These are phyloP conservation scores for Dillenia turbinata DNA, from an alignment of 164 flowering plant species.

Conservation along the genomic window DNA sequence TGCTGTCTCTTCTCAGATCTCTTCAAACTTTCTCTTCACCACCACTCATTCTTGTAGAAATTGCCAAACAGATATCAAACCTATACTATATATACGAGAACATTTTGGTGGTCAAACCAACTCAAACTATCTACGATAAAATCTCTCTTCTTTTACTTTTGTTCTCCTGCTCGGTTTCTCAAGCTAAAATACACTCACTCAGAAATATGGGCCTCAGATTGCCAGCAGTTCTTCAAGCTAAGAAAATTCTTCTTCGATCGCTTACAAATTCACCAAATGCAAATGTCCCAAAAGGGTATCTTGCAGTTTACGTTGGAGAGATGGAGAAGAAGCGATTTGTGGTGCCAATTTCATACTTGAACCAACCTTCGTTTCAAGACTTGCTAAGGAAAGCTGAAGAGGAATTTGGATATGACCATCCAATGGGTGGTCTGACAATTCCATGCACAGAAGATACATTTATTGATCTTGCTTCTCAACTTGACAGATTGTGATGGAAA, in stretches of 20 bases:
- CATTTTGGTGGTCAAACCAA: neutral
- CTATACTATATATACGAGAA: neutral
- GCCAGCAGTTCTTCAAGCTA: slow-evolving; percentile 13
- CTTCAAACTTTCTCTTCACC: no score
- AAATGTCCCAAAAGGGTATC: slow-evolving; percentile 29
- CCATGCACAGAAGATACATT: neutral
- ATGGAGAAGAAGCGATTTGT: slow-evolving; percentile 16
- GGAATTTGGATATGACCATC: slow-evolving; percentile 10
- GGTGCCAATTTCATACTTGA: slow-evolving; percentile 23
- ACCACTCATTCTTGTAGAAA: no score
- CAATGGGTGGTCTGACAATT: slow-evolving; percentile 12
- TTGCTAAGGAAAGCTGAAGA: slow-evolving; percentile 23
- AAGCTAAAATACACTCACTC: neutral
- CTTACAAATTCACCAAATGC: neutral
- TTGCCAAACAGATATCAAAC: no score
- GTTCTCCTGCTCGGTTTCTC: neutral
- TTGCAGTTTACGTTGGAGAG: slow-evolving; percentile 36
- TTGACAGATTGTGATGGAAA: no score
- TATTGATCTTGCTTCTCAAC: no score
- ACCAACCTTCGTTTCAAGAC: slow-evolving; percentile 20
- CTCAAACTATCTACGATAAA: neutral
- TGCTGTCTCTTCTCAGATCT: no score
- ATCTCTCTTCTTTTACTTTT: neutral
- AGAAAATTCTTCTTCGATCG: slow-evolving; percentile 9
- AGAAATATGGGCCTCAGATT: slow-evolving; percentile 17